Evolutionary conservation across 177 flowering plant genomes (phyloP).

Genomic region (Vitis hybrid): DNA sequence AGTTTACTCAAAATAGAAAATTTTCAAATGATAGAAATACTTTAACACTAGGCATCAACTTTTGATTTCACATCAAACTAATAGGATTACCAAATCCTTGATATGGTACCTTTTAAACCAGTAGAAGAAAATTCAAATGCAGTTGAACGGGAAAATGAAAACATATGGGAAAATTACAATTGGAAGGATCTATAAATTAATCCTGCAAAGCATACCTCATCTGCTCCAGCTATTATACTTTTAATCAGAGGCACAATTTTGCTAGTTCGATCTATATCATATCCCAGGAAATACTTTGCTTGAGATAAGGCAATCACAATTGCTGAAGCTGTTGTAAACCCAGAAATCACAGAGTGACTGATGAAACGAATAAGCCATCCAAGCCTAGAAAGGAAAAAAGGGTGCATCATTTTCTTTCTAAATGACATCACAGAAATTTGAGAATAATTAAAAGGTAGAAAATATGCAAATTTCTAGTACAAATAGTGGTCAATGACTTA

Average conservation of each 20-base stretch:
- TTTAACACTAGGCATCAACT: not conserved
- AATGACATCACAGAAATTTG: not conserved
- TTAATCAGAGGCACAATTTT: conserved; percentile 78
- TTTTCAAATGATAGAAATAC: not conserved
- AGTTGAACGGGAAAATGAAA: not conserved
- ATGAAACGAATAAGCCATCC: conserved; percentile 98
- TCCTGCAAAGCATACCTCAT: conserved; percentile 47
- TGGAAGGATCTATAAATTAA: not conserved
- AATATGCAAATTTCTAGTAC: not conserved
- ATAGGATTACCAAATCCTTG: not conserved
- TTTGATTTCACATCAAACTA: conserved; percentile 1
- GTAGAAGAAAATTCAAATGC: not conserved
- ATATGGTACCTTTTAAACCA: not conserved
- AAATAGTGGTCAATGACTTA: not conserved
- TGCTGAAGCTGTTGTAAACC: conserved; percentile 96
- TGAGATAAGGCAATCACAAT: conserved; percentile 90
- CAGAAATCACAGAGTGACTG: conserved; percentile 98
- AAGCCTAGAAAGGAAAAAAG: conserved; percentile 49
- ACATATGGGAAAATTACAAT: not conserved
- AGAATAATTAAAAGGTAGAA: not conserved
- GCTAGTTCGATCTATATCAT: conserved; percentile 70
- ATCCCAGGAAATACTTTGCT: conserved; percentile 94
- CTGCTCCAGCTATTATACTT: conserved; percentile 78
- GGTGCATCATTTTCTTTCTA: not conserved
- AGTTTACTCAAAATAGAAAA: not conserved